Base-by-base conservation (phyloP, 805 yeast species). In the Cyberlindnera japonica region DNA sequence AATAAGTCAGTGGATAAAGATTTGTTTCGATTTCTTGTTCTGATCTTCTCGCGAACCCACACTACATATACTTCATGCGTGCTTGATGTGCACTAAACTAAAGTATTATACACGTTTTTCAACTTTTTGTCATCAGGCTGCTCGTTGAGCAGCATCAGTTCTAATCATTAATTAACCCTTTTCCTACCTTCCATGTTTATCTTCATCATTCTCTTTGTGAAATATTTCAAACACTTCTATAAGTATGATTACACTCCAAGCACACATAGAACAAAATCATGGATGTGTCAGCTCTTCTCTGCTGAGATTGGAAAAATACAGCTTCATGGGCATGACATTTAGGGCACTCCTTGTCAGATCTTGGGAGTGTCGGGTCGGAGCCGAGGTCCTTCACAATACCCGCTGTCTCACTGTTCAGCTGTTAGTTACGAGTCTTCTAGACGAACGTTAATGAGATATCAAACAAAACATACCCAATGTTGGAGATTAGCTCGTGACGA, bases 321-420 rank as follows among this genome's bases (percentile, higher is more conserved):
- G 95, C 87, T 53, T 90, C 96, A 49, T 80, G 79, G 45, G 84
- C 83, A 52, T 77, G 81, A 65, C 99, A 93, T 40, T 75, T 72
- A 3, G 97, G 96, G 63, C 99, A 93, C 54, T 85, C 90, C 58
- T 86, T 86, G 62, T 91, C 93, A 2, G 96, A 84, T 50, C 97
- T 74, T 40, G 99, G 99, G 58, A 93, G 79, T 3, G 99, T 93
- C n/a, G 98, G 98, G 64, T 93, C 99, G 18, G 82, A 72, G 1
- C 96, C 97, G 50, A 93, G 85, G 62, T 91, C 98, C 60, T 86
- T 90, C 28, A 93, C 95, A 39, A 86, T 95, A 54, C 98, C 98
- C 1, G 98, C 98, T 2, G 96, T 91, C 59, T 87, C 97, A 58
- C 49, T 44, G 29, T 5, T 13, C 7, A 2, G 14, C n/a, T 34